A percentile compares a stretch with the other conserved stretches of the same genome.
Evolutionary conservation across 768 basidiomycete species (phyloP).

Genomic region (Terana coerulea): DNA sequence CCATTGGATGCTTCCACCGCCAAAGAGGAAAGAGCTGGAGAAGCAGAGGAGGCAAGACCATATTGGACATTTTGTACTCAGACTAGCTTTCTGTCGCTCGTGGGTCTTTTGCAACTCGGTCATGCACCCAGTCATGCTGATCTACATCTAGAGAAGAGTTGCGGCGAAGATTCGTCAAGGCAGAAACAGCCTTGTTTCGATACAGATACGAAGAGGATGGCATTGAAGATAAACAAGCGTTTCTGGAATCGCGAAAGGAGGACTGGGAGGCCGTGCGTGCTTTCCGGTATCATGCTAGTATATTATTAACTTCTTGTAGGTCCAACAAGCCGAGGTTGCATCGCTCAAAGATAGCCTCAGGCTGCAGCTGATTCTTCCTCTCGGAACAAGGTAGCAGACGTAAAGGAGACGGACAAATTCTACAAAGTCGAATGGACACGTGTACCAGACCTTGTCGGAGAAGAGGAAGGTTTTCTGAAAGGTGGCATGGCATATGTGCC

Average conservation of each 20-base stretch:
- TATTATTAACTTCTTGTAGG: too few species aligned
- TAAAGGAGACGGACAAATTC: background rate
- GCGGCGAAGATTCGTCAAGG: slow-evolving; percentile 81
- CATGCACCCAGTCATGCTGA: background rate
- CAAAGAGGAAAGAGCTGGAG: slow-evolving; percentile 42
- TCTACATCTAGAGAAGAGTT: slow-evolving; percentile 74
- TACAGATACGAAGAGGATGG: slow-evolving; percentile 73
- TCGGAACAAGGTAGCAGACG: too few species aligned
- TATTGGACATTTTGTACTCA: slow-evolving; percentile 88
- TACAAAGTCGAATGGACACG: slow-evolving; percentile 91
- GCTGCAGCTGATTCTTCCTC: too few species aligned
- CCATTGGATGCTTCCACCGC: slow-evolving; percentile 59
- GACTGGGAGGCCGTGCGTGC: slow-evolving; percentile 54
- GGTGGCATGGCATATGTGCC: slow-evolving; percentile 91
- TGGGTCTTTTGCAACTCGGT: slow-evolving; percentile 41
- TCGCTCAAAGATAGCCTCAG: too few species aligned
- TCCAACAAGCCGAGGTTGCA: too few species aligned
- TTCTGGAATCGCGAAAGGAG: slow-evolving; percentile 60
- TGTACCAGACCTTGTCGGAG: slow-evolving; percentile 88
- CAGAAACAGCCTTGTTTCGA: slow-evolving; percentile 81
- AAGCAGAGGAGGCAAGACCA: slow-evolving; percentile 78
- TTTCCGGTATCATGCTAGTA: too few species aligned
- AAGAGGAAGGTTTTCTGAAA: slow-evolving; percentile 71
- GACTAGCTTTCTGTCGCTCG: slow-evolving; percentile 96
- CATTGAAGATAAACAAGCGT: slow-evolving; percentile 51